These are phyloP conservation scores for Aspergillus brasiliensis DNA, from an alignment of 2,329 filamentous ascomycete genomes.

Conservation along the genomic window DNA sequence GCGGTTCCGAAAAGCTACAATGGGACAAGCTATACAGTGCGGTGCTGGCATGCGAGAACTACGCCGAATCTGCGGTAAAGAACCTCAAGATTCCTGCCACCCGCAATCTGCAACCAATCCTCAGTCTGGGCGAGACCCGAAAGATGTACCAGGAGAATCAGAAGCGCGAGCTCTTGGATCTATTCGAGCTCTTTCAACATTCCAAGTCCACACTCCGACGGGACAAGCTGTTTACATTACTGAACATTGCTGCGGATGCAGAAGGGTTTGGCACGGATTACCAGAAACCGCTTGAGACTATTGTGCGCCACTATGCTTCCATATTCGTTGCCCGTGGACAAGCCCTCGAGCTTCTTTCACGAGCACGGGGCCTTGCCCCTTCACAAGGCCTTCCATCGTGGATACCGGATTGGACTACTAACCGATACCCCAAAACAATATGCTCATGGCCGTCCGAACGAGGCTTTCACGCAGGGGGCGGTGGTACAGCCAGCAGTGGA, in stretches of 20 bases:
- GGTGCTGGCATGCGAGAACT: background rate
- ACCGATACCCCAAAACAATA: background rate
- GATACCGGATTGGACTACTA: background rate
- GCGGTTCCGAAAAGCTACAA: background rate
- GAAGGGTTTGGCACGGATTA: background rate
- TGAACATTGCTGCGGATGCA: background rate
- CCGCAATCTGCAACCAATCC: background rate
- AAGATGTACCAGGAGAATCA: background rate
- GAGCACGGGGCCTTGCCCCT: background rate
- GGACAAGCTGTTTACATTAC: background rate
- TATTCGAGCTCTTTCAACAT: background rate
- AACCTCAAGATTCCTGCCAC: background rate
- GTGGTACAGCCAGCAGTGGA: background rate
- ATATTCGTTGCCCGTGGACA: background rate
- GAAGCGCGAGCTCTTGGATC: background rate
- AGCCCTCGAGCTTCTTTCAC: background rate
- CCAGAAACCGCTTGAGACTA: background rate
- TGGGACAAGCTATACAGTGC: background rate
- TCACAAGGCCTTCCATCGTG: background rate
- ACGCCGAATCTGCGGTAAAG: background rate
- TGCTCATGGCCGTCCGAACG: background rate
- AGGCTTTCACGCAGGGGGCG: background rate
- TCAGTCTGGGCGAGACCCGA: background rate
- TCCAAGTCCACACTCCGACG: background rate
- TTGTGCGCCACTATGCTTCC: background rate